These are phyloP conservation scores for Neurospora sp. DNA, from an alignment of 495 filamentous ascomycete species.

Conservation along the genomic window DNA sequence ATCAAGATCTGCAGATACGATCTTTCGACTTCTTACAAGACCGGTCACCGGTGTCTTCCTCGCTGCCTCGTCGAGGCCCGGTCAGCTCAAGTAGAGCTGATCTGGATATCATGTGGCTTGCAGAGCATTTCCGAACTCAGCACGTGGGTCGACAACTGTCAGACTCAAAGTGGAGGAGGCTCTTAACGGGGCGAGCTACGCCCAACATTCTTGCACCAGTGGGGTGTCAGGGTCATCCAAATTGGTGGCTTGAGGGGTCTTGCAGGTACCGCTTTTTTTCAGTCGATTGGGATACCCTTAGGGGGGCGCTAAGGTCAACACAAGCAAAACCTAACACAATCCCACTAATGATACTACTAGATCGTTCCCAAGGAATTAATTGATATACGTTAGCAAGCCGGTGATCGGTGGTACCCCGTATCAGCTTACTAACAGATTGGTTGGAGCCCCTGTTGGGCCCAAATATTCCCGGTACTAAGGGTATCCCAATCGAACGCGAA, in stretches of 20 bases:
- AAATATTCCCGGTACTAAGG: no score
- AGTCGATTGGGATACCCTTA: no score
- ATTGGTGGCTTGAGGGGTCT: background rate
- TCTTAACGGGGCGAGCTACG: background rate
- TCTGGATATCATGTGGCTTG: background rate
- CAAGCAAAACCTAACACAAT: no score
- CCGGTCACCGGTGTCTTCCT: background rate
- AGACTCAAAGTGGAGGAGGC: background rate
- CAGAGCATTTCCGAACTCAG: background rate
- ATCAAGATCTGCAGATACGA: background rate
- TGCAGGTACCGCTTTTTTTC: no score
- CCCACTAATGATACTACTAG: no score
- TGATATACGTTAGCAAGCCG: no score
- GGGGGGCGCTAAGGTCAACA: no score
- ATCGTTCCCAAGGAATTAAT: no score
- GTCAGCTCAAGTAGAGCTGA: background rate
- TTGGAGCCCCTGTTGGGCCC: no score
- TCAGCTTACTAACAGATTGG: no score
- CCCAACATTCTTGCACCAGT: background rate
- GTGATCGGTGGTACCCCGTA: no score
- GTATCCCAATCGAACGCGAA: no score
- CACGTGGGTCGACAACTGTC: background rate
- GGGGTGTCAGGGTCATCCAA: background rate
- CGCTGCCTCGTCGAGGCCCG: background rate
- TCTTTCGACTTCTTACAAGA: background rate